Conservation (phyloP, 2,329 filamentous ascomycete genomes). For the Emydomyces testavorans region DNA sequence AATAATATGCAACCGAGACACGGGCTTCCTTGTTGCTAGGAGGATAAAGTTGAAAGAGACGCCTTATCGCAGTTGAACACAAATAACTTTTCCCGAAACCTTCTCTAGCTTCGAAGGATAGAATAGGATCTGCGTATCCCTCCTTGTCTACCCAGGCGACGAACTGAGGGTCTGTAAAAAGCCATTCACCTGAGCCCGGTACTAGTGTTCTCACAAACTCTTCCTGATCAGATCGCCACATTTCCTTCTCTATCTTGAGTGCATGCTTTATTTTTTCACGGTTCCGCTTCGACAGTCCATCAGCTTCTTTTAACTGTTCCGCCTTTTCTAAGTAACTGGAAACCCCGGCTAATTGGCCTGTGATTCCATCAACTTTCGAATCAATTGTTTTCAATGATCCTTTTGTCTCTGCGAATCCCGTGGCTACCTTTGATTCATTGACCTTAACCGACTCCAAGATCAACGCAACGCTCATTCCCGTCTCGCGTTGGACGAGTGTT, state of each 20-base stretch:
- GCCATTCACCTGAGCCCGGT: conserved; percentile 13
- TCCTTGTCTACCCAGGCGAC: conserved; percentile 11
- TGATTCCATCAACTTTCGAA: conserved; percentile 13
- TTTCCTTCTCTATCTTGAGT: conserved; percentile 16
- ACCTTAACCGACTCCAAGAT: conserved; percentile 21
- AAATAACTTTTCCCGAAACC: conserved; percentile 17
- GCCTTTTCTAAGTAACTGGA: conserved; percentile 12
- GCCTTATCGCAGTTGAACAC: conserved; percentile 13
- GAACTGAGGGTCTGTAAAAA: conserved; percentile 14
- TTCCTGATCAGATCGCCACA: conserved; percentile 14
- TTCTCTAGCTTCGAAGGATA: conserved; percentile 15
- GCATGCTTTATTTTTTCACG: conserved; percentile 15
- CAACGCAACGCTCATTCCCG: conserved; percentile 21
- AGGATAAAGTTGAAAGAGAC: conserved; percentile 12
- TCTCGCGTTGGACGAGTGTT: conserved; percentile 21
- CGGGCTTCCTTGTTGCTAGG: conserved; percentile 12
- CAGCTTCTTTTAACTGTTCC: conserved; percentile 12
- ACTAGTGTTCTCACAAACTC: conserved; percentile 15
- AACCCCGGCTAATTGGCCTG: conserved; percentile 11
- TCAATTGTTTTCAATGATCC: conserved; percentile 12
- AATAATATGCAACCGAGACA: conserved; percentile 16
- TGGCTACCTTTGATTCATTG: conserved; percentile 18
- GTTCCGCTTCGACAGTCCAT: conserved; percentile 10
- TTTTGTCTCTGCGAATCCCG: conserved; percentile 14
- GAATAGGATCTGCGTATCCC: conserved; percentile 7